phyloP scores from a whole-genome alignment of 106 monocot species.

The Dendrobium officinale region DNA sequence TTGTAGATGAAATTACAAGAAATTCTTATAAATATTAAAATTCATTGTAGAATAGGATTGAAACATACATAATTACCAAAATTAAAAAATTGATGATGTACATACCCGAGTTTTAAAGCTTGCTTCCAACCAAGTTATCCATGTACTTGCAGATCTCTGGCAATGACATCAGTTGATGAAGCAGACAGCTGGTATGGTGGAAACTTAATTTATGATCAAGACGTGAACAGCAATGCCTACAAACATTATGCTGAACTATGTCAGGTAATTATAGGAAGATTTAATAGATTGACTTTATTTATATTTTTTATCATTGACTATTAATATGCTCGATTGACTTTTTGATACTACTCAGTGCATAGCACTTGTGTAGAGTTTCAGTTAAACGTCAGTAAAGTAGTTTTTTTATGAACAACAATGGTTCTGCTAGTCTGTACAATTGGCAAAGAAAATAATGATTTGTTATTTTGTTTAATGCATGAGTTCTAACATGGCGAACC shows the following conservation, averaged over 20 bases:
- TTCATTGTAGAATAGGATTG: background rate
- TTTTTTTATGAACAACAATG: background rate
- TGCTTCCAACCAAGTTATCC: background rate
- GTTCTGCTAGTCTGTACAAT: background rate
- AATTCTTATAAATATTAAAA: background rate
- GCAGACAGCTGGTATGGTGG: slow-evolving; percentile 58
- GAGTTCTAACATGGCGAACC: background rate
- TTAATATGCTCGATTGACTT: background rate
- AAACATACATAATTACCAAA: background rate
- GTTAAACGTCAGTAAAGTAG: background rate
- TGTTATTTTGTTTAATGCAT: background rate
- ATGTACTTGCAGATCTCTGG: slow-evolving; percentile 38
- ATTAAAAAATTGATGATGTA: background rate
- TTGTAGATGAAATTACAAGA: background rate
- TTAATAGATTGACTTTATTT: background rate
- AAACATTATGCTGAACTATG: slow-evolving; percentile 65
- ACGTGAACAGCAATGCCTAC: slow-evolving; percentile 49
- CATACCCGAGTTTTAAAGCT: background rate
- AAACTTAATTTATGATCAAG: slow-evolving; percentile 55
- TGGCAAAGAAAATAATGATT: background rate
- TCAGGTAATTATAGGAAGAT: slow-evolving; percentile 29
- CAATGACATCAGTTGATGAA: slow-evolving; percentile 38
- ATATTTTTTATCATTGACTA: background rate
- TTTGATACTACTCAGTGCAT: background rate
- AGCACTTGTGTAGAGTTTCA: background rate